A percentile compares a stretch with the other conserved stretches of the same genome.
Evolutionary conservation across 305 asterid genomes (phyloP).

Genomic region (Fraxinus baroniana): DNA sequence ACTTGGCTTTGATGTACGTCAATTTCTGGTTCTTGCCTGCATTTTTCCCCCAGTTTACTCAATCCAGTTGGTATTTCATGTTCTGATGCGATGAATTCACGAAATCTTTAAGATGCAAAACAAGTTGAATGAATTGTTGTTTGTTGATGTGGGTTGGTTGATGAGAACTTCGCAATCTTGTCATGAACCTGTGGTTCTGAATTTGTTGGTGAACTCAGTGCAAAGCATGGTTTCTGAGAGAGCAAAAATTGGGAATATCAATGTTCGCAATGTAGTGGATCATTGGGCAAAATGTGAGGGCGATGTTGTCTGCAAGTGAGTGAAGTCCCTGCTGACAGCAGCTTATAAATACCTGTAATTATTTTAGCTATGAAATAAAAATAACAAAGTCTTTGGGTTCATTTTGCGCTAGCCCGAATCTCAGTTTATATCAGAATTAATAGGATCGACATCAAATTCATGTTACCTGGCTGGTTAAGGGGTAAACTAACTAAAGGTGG

Average conservation of each 20-base stretch:
- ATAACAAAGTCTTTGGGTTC: background rate
- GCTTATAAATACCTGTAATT: background rate
- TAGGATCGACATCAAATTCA: background rate
- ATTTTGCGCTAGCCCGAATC: background rate
- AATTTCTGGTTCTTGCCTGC: background rate
- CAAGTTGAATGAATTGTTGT: constrained; percentile 14
- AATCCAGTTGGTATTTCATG: background rate
- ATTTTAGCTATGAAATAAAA: background rate
- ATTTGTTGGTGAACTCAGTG: background rate
- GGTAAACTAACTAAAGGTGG: background rate
- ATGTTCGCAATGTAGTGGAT: background rate
- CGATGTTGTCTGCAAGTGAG: background rate
- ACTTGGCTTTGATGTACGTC: background rate
- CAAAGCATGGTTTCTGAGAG: background rate
- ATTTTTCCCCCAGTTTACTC: background rate
- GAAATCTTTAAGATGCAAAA: constrained; percentile 15
- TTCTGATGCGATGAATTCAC: constrained; percentile 9
- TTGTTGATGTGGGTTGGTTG: constrained; percentile 15
- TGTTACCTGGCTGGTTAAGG: background rate
- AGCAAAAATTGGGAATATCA: constrained; percentile 11
- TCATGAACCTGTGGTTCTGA: background rate
- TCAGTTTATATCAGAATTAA: background rate
- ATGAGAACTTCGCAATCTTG: constrained; percentile 5
- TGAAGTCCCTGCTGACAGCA: constrained; percentile 2
- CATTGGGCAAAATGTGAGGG: background rate